Percentiles rank a stretch among this genome's conserved stretches.
Evolutionary conservation across 805 yeast species (phyloP).

Genomic region (Clavispora vitiphila): DNA sequence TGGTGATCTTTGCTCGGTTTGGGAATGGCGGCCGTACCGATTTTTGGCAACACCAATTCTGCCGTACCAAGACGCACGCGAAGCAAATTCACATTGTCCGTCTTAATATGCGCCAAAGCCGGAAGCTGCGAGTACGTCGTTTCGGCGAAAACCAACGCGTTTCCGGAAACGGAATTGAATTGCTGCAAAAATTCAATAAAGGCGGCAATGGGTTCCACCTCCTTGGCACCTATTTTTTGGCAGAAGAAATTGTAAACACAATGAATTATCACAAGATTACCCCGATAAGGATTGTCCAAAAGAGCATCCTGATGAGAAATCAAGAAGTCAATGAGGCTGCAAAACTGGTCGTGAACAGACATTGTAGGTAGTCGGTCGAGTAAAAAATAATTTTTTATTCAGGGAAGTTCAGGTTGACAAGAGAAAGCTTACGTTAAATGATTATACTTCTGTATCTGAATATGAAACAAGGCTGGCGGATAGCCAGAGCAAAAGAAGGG

Average conservation of each 20-base stretch:
- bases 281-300: constrained; percentile 11
- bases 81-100: constrained; percentile 6
- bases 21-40: not conserved
- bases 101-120: constrained; percentile 8
- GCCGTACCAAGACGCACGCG: not conserved
- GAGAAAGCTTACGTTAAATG: not conserved
- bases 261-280: constrained; percentile 6
- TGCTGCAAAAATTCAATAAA: constrained; percentile 9
- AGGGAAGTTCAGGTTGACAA: too few relatives aligned
- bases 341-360: not conserved
- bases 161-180: constrained; percentile 10
- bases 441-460: not conserved
- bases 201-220: not conserved
- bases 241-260: constrained; percentile 2
- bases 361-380: too few relatives aligned
- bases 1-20: not conserved
- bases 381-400: too few relatives aligned
- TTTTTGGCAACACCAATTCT: not conserved
- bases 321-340: constrained; percentile 8
- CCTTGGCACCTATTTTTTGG: not conserved
- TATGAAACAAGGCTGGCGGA: not conserved
- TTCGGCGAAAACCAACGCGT: constrained; percentile 9
- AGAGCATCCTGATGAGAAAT: constrained; percentile 6
- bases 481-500: not conserved
- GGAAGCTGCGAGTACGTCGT: not conserved